Base-by-base conservation (phyloP, 108 stramenopile genomes). In the Nannochloropsis oceanica region DNA sequence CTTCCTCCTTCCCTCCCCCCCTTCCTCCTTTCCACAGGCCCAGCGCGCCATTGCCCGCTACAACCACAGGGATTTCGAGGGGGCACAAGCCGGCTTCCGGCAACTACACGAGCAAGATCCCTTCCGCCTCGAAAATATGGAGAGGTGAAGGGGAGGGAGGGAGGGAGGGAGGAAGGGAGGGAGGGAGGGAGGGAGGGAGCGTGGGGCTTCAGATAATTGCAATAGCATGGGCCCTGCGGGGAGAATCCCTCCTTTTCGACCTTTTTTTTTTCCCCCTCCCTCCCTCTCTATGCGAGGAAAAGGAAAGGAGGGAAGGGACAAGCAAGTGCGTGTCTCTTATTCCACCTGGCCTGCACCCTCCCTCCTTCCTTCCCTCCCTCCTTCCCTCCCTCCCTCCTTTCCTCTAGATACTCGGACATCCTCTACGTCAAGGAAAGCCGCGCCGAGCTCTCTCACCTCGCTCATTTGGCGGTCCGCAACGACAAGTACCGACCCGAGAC, bases 401-500 rank as follows among this genome's bases (percentile, higher is more conserved):
- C 34, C 27, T 20, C 22, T 8, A 34, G 81, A 43, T 24, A 25
- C 10, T 25, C 26, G 8, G 82, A 73, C 84, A 93, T 96, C 43
- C 90, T 97, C 24, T 98, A 96, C 87, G 98, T 98, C n/a, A 93
- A 96, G 87, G 97, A 97, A 87, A 93, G 95, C 89, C 89, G 92
- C 44, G 89, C 92, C 5, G 92, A 91, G 82, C 90, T 92, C n/a
- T 89, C 94, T 9, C 92, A 93, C 46, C 89, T 99, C 25, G 98
- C 98, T 0, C 98, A 97, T 85, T 83, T 90, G 59, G 94, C 96
- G 44, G 91, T 94, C 14, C 89, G 89, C n/a, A 91, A 93, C 42
- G 96, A 97, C 87, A 96, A 96, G 87, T 97, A 94, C 82, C 92
- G 96, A 11, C 95, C 96, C 27, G 97, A 98, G 88, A 96, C 96